Conservation (phyloP, 2,329 filamentous ascomycete genomes). For the Venturia nashicola region DNA sequence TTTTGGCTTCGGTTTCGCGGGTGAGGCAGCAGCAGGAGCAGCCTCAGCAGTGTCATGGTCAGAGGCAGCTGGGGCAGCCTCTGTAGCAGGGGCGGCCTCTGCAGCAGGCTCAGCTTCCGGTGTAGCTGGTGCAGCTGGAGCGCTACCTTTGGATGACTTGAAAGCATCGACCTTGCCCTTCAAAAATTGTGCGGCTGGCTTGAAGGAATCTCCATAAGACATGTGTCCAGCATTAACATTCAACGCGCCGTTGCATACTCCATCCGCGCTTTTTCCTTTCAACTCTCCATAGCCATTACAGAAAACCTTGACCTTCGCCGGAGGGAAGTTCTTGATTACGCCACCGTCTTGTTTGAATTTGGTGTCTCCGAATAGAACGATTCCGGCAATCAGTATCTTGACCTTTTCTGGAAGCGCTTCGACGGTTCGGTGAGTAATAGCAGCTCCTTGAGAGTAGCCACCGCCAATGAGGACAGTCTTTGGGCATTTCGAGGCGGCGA, state of each 20-base stretch:
- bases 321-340: conserved; percentile 22
- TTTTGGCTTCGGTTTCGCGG: too few species aligned
- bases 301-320: conserved; percentile 21
- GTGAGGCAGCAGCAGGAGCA: too few species aligned
- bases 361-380: conserved; percentile 29
- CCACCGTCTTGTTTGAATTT: conserved; percentile 25
- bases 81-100: too few species aligned
- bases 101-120: too few species aligned
- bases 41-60: background rate
- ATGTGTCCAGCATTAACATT: conserved; percentile 4
- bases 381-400: conserved; percentile 22
- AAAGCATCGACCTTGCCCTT: conserved; percentile 1
- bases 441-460: conserved; percentile 29
- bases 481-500: conserved; percentile 26
- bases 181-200: background rate
- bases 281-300: conserved; percentile 16
- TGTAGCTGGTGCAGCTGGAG: background rate
- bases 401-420: conserved; percentile 17
- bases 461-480: conserved; percentile 25
- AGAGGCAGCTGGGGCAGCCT: too few species aligned
- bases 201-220: background rate
- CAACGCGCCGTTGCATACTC: conserved; percentile 23
- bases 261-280: conserved; percentile 15
- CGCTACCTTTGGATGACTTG: background rate
- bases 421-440: conserved; percentile 25